These are phyloP conservation scores for Microstegium vimineum DNA, from an alignment of 176 grass and related monocot species.

Conservation along the genomic window DNA sequence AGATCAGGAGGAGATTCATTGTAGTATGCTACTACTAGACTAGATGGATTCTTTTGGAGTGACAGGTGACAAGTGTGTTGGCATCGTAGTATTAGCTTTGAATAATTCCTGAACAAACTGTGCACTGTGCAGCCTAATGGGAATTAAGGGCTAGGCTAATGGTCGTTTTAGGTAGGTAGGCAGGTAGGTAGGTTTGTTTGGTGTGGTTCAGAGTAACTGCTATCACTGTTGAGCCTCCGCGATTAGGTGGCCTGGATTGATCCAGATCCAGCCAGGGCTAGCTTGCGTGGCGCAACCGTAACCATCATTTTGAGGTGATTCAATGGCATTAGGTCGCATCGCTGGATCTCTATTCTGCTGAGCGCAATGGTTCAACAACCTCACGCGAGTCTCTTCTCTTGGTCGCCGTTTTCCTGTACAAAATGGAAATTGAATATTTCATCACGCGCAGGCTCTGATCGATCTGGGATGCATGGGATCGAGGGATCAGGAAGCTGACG, in stretches of 20 bases:
- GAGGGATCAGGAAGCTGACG: background rate
- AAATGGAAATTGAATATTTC: background rate
- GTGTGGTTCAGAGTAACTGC: conserved; percentile 25
- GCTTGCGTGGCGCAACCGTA: background rate
- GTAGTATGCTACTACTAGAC: background rate
- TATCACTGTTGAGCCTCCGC: conserved; percentile 18
- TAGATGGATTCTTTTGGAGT: conserved; percentile 4
- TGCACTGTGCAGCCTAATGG: too few relatives aligned
- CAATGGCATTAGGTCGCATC: conserved; percentile 11
- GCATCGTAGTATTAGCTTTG: background rate
- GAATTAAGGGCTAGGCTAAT: conserved; percentile 14
- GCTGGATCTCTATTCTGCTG: background rate
- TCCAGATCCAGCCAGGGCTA: background rate
- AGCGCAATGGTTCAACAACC: background rate
- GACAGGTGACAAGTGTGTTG: background rate
- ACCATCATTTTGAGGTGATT: conserved; percentile 18
- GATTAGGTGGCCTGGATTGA: conserved; percentile 13
- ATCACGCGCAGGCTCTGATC: background rate
- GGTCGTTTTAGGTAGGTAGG: conserved; percentile 8
- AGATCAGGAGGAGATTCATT: background rate
- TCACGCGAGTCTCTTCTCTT: background rate
- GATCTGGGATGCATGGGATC: too few relatives aligned
- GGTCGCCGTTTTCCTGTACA: background rate
- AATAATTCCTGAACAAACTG: conserved; percentile 14
- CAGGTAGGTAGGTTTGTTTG: conserved; percentile 12